Conservation (phyloP, 805 yeast genomes). For the Yamadazyma sp. region DNA sequence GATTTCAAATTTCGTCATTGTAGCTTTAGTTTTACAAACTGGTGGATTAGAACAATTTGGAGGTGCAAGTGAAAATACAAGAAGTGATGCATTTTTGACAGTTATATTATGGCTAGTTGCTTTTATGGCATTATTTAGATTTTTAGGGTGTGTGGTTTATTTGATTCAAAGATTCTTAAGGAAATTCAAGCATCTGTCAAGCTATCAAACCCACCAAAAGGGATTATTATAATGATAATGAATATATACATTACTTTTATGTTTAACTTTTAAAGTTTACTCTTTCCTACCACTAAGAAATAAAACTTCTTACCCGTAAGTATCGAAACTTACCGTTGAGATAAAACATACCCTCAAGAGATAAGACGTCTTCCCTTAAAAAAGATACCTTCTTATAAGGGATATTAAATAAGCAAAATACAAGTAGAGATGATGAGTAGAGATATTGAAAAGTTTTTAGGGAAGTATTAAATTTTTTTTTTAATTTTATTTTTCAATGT, state of each 20-base stretch:
- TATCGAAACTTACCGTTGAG: not conserved
- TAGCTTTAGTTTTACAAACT: slow-evolving; percentile 41
- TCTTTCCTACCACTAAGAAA: too few relatives aligned
- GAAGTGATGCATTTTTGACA: slow-evolving; percentile 43
- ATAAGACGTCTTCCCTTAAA: too few relatives aligned
- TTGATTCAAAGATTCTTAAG: slow-evolving; percentile 35
- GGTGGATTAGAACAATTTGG: slow-evolving; percentile 44
- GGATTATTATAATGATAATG: slow-evolving; percentile 9
- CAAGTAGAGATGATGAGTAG: too few relatives aligned
- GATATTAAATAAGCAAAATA: too few relatives aligned
- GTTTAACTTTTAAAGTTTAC: not conserved
- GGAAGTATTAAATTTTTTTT: too few relatives aligned
- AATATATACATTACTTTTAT: not conserved
- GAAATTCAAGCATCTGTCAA: slow-evolving; percentile 19
- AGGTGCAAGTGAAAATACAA: slow-evolving; percentile 26
- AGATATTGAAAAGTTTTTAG: too few relatives aligned
- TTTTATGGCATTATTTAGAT: slow-evolving; percentile 54
- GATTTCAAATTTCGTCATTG: slow-evolving; percentile 39
- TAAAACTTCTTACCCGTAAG: too few relatives aligned
- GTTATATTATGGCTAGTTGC: slow-evolving; percentile 63
- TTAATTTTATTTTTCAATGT: too few relatives aligned
- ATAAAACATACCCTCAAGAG: too few relatives aligned
- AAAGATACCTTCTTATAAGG: too few relatives aligned
- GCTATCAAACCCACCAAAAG: slow-evolving; percentile 12
- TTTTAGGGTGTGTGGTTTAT: slow-evolving; percentile 51